A percentile compares a stretch with the other conserved stretches of the same genome.
These are phyloP conservation scores for Pulveroboletus sp. DNA, from an alignment of 768 basidiomycete genomes.

Conservation along the genomic window DNA sequence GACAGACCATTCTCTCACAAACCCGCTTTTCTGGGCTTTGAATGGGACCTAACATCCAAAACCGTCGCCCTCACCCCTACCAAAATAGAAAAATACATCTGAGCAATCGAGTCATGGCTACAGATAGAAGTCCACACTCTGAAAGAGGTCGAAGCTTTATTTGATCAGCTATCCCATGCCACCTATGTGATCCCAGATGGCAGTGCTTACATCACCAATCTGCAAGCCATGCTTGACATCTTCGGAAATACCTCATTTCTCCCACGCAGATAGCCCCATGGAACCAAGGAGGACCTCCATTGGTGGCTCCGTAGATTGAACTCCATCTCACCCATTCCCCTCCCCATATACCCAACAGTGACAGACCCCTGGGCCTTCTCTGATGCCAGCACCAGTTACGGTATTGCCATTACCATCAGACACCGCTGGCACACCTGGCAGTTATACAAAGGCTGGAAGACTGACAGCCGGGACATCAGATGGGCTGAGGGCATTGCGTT, in stretches of 20 bases:
- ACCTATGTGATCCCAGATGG: neutral
- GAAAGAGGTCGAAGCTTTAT: too few species aligned
- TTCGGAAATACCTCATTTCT: neutral
- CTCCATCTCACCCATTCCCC: neutral
- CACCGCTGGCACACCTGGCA: constrained; percentile 37
- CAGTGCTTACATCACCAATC: neutral
- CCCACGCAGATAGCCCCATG: neutral
- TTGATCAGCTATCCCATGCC: neutral
- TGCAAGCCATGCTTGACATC: neutral
- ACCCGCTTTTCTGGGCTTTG: neutral
- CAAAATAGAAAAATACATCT: neutral
- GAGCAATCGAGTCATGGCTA: too few species aligned
- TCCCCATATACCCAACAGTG: neutral
- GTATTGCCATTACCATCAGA: neutral
- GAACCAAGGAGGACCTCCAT: neutral
- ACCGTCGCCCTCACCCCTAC: neutral
- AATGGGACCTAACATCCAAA: neutral
- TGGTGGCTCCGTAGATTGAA: neutral
- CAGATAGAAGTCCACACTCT: too few species aligned
- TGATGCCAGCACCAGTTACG: neutral
- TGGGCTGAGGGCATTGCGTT: constrained; percentile 48
- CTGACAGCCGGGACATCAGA: constrained; percentile 34
- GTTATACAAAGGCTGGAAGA: constrained; percentile 32
- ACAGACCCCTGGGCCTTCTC: neutral
- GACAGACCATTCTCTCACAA: neutral